phyloP scores from a whole-genome alignment of 2,329 filamentous ascomycete genomes.

The Thermomyces lanuginosus region DNA sequence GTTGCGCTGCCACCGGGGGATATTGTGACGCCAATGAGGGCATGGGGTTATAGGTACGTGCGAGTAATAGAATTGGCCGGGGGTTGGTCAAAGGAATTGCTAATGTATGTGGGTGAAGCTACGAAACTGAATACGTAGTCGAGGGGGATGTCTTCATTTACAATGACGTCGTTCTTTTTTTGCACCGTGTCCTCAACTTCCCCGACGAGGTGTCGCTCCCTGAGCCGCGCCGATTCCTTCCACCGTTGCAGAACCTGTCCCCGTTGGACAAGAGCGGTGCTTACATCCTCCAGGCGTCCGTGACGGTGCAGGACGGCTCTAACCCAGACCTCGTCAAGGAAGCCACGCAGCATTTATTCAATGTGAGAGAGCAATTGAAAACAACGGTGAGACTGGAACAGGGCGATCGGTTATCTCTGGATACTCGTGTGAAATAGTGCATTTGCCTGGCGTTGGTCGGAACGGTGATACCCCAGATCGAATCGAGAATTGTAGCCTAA shows the following conservation, averaged over 20 bases:
- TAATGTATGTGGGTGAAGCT: slow-evolving; percentile 23
- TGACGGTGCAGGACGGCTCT: slow-evolving; percentile 39
- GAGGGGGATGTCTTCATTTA: slow-evolving; percentile 43
- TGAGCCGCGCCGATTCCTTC: slow-evolving; percentile 23
- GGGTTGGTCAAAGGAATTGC: neutral
- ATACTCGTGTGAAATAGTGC: slow-evolving; percentile 40
- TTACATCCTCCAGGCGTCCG: slow-evolving; percentile 42
- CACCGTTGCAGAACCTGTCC: slow-evolving; percentile 29
- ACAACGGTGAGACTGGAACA: slow-evolving; percentile 39
- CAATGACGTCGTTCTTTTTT: slow-evolving; percentile 39
- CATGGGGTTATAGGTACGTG: slow-evolving; percentile 37
- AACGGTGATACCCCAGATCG: slow-evolving; percentile 6
- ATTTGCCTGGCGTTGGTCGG: slow-evolving; percentile 5
- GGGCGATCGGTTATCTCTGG: slow-evolving; percentile 42
- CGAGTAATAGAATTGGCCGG: neutral
- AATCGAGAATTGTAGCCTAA: no score
- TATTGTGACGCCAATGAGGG: slow-evolving; percentile 34
- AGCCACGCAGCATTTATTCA: slow-evolving; percentile 39
- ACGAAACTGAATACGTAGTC: slow-evolving; percentile 40
- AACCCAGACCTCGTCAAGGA: slow-evolving; percentile 38
- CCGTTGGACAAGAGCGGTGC: slow-evolving; percentile 40
- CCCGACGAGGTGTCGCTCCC: slow-evolving; percentile 20
- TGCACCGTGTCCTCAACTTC: slow-evolving; percentile 39
- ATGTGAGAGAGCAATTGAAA: slow-evolving; percentile 39
- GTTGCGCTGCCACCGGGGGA: slow-evolving; percentile 34